phyloP scores from a whole-genome alignment of 805 yeast genomes.

The Metschnikowia gruessii region DNA sequence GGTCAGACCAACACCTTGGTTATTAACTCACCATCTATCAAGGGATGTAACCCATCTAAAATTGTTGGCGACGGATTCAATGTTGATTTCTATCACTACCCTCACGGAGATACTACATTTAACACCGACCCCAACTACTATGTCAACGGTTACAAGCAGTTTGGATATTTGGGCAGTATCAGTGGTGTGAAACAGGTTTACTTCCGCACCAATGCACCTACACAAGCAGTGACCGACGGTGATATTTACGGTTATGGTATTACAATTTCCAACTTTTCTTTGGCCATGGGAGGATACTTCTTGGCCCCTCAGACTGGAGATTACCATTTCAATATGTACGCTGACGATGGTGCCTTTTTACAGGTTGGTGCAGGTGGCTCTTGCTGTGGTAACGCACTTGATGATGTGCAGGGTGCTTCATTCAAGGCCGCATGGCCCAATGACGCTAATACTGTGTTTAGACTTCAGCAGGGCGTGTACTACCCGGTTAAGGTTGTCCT shows the following conservation, averaged over 20 bases:
- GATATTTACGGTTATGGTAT: conserved; percentile 2
- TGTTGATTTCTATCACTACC: conserved; percentile 7
- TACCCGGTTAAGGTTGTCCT: conserved; percentile 9
- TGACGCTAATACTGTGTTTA: conserved; percentile 1
- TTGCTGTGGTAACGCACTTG: conserved; percentile 8
- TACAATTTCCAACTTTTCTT: conserved; percentile 8
- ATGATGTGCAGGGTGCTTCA: conserved; percentile 3
- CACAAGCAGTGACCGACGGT: neutral
- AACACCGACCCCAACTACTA: conserved; percentile 6
- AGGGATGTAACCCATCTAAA: conserved; percentile 3
- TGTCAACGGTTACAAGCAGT: conserved; percentile 3
- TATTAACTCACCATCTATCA: too few relatives aligned
- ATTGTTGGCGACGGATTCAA: conserved; percentile 4
- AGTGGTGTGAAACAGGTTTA: conserved; percentile 2
- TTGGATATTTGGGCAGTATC: conserved; percentile 1
- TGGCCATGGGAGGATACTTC: conserved; percentile 10
- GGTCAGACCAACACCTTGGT: conserved; percentile 19
- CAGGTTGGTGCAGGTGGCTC: conserved; percentile 7
- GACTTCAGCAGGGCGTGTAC: conserved; percentile 6
- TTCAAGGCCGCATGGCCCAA: conserved; percentile 7
- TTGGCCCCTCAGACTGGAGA: conserved; percentile 7
- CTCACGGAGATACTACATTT: conserved; percentile 1
- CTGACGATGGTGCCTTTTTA: conserved; percentile 11
- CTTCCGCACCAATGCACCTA: neutral
- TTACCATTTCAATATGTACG: conserved; percentile 5